Conservation (phyloP, 2,329 filamentous ascomycete species). For the Colletotrichum tropicale region DNA sequence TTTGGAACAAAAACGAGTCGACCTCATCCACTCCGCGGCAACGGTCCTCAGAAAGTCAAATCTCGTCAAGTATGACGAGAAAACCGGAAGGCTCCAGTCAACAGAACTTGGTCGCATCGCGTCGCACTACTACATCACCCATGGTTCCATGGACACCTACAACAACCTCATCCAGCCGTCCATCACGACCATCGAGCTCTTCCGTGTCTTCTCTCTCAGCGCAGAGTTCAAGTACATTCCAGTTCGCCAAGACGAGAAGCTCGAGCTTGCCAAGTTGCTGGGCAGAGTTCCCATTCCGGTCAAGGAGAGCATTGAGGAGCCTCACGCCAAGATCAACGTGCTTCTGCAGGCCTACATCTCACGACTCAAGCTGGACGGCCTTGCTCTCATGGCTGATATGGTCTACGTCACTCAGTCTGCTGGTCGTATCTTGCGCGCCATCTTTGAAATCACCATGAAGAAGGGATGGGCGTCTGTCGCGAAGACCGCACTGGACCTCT, state of each 20-base stretch:
- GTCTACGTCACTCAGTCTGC: conserved; percentile 99
- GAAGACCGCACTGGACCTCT: conserved; percentile 89
- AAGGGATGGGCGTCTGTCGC: conserved; percentile 96
- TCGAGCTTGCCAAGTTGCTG: conserved; percentile 91
- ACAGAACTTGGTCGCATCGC: conserved; percentile 96
- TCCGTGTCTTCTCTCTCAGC: conserved; percentile 94
- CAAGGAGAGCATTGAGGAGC: conserved; percentile 96
- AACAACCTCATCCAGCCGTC: conserved; percentile 93
- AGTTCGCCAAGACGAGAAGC: conserved; percentile 95
- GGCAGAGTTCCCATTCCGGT: conserved; percentile 92
- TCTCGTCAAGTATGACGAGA: conserved; percentile 94
- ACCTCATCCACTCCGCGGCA: conserved; percentile 93
- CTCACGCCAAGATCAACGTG: conserved; percentile 98
- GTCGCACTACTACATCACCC: conserved; percentile 97
- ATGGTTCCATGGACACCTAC: conserved; percentile 96
- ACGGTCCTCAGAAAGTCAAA: conserved; percentile 85
- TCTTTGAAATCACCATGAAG: conserved; percentile 97
- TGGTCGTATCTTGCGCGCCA: conserved; percentile 90
- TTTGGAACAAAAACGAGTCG: conserved; percentile 95
- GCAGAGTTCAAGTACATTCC: conserved; percentile 99
- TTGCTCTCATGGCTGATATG: conserved; percentile 97
- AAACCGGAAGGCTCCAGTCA: conserved; percentile 83
- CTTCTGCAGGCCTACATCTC: conserved; percentile 96
- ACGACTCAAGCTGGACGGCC: conserved; percentile 87
- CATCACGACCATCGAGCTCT: conserved; percentile 92